Conservation (phyloP, 805 yeast genomes). For the Jamesozyma spencerorum region DNA sequence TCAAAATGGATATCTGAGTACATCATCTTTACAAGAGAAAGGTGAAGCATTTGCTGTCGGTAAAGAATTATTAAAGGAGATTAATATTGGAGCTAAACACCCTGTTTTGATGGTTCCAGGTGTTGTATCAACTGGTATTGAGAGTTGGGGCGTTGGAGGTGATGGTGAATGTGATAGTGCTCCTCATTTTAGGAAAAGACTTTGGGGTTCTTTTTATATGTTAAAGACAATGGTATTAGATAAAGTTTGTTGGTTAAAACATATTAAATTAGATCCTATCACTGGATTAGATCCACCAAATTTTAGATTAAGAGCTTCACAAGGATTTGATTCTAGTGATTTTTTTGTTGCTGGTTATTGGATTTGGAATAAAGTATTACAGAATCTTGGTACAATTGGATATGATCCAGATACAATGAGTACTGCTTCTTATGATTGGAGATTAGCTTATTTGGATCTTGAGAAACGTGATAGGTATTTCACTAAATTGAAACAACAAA, state of each 20-base stretch:
- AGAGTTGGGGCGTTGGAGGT: constrained; percentile 80
- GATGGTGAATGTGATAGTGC: constrained; percentile 73
- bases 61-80: constrained; percentile 42
- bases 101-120: constrained; percentile 95
- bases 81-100: constrained; percentile 46
- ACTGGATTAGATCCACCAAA: constrained; percentile 92
- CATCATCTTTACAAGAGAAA: constrained; percentile 34
- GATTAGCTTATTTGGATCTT: constrained; percentile 79
- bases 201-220: constrained; percentile 98
- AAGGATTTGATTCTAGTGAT: constrained; percentile 94
- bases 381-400: constrained; percentile 87
- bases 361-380: constrained; percentile 97
- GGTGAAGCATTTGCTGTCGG: constrained; percentile 90
- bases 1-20: constrained; percentile 17
- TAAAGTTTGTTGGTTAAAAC: constrained; percentile 88
- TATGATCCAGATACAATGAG: constrained; percentile 87
- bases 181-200: constrained; percentile 76
- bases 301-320: constrained; percentile 76
- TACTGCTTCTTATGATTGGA: constrained; percentile 94
- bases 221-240: constrained; percentile 83
- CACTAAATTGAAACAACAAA: constrained; percentile 58
- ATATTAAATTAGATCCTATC: constrained; percentile 76
- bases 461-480: constrained; percentile 85
- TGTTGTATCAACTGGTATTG: constrained; percentile 89
- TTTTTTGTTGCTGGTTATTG: constrained; percentile 95